phyloP scores from a whole-genome alignment of 2,329 filamentous ascomycete species.

The Alternaria metachromatica region DNA sequence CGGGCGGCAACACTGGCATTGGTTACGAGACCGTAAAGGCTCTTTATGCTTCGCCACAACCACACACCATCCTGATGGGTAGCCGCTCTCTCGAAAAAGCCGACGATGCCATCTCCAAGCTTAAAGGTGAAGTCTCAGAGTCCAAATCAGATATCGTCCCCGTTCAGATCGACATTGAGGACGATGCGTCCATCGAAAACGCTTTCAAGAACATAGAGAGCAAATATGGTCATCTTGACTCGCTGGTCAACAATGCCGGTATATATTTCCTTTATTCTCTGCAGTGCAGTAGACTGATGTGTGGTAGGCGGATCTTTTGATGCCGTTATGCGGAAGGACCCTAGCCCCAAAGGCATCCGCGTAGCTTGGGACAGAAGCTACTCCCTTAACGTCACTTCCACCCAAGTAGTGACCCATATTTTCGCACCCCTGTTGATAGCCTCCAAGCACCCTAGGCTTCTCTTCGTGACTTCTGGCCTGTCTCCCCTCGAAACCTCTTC shows the following conservation, averaged over 20 bases:
- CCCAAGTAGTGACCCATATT: constrained; percentile 46
- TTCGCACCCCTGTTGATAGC: constrained; percentile 49
- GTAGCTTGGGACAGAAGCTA: constrained; percentile 47
- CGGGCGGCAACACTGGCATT: constrained; percentile 67
- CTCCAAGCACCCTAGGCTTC: constrained; percentile 42
- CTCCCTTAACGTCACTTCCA: constrained; percentile 50
- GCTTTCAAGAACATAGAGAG: constrained; percentile 54
- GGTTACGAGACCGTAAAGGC: constrained; percentile 65
- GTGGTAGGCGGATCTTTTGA: constrained; percentile 57
- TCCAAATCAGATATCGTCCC: constrained; percentile 54
- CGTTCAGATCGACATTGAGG: constrained; percentile 61
- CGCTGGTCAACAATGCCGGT: constrained; percentile 66
- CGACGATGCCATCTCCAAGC: constrained; percentile 36
- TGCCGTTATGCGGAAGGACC: constrained; percentile 28
- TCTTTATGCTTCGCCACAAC: constrained; percentile 53
- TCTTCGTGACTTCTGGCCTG: constrained; percentile 53
- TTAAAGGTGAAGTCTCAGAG: constrained; percentile 52
- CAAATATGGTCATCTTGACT: constrained; percentile 58
- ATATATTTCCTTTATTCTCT: not conserved
- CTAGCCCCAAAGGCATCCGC: constrained; percentile 40
- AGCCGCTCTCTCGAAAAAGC: constrained; percentile 61
- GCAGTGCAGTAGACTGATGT: not conserved
- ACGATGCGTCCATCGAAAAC: constrained; percentile 59
- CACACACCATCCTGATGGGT: constrained; percentile 65
- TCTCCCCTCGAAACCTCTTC: constrained; percentile 46